Percentiles rank a stretch among this genome's conserved stretches.
Evolutionary conservation across 2,329 filamentous ascomycete species (phyloP).

Genomic region (Cytospora mali): DNA sequence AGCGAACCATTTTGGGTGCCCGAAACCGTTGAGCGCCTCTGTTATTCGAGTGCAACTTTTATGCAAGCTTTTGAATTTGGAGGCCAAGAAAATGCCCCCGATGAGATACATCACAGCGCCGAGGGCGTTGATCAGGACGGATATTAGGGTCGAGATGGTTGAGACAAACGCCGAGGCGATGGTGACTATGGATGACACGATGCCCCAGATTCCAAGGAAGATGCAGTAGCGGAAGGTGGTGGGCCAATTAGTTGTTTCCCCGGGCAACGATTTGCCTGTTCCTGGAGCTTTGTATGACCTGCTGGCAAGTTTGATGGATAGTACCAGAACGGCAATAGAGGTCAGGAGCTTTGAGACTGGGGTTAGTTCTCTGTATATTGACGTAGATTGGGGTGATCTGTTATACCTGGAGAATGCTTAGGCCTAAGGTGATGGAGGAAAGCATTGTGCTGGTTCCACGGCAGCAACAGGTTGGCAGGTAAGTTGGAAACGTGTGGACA

Average conservation of each 20-base stretch:
- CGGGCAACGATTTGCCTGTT: neutral
- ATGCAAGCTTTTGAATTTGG: no score
- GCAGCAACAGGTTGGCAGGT: no score
- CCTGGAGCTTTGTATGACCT: neutral
- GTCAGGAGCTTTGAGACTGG: neutral
- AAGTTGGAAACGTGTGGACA: neutral
- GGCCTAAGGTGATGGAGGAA: neutral
- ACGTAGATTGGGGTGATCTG: no score
- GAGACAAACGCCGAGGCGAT: neutral
- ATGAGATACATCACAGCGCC: neutral
- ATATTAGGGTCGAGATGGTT: neutral
- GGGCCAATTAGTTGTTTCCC: neutral
- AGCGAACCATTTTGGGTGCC: neutral
- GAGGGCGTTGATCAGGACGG: neutral
- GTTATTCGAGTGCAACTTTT: neutral
- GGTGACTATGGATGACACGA: neutral
- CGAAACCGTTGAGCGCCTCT: fast-evolving
- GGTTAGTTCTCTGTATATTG: neutral
- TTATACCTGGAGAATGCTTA: slow-evolving; percentile 13
- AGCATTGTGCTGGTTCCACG: slow-evolving; percentile 1
- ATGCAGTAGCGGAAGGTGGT: neutral
- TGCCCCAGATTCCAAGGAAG: slow-evolving; percentile 2
- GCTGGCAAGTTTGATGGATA: neutral
- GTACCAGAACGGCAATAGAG: neutral
- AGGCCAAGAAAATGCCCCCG: neutral